Percentiles rank a stretch among this genome's conserved stretches.
phyloP scores from a whole-genome alignment of 2,329 filamentous ascomycete genomes.

The Cephalotrichum gorgonifer region DNA sequence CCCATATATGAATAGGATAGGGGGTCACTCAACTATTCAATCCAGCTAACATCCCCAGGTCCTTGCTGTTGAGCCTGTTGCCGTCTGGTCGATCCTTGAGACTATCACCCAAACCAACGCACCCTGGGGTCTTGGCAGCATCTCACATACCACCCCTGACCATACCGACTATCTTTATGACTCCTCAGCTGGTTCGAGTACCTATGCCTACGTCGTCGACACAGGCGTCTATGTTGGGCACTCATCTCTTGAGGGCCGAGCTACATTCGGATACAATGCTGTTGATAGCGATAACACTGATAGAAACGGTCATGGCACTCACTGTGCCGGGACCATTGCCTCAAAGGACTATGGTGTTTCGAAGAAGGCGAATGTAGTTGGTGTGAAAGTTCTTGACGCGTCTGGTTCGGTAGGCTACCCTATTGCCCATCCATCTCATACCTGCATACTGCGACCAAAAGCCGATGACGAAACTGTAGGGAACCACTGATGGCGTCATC shows the following conservation, averaged over 20 bases:
- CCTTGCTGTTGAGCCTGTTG: conserved; percentile 13
- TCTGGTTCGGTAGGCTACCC: conserved; percentile 1
- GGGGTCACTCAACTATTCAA: no score
- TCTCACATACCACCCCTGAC: conserved; percentile 27
- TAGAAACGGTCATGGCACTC: conserved; percentile 34
- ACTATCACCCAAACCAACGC: conserved; percentile 21
- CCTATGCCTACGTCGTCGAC: conserved; percentile 43
- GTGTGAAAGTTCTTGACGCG: conserved; percentile 33
- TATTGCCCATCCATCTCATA: neutral
- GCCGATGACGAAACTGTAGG: neutral
- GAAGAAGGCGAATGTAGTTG: conserved; percentile 29
- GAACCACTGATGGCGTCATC: conserved; percentile 13
- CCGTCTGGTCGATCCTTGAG: conserved; percentile 16
- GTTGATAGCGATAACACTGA: conserved; percentile 21
- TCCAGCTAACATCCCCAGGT: conserved; percentile 9
- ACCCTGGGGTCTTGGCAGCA: conserved; percentile 32
- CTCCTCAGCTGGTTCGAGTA: conserved; percentile 24
- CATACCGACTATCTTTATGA: conserved; percentile 30
- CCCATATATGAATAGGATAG: no score
- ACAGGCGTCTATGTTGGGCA: conserved; percentile 40
- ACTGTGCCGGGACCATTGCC: conserved; percentile 34
- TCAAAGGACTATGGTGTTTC: conserved; percentile 33
- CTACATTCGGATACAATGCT: conserved; percentile 24
- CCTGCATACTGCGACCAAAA: neutral
- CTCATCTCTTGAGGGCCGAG: conserved; percentile 31